Evolutionary conservation across 495 filamentous ascomycete species (phyloP).

Genomic region (Hypoxylon lienhwacheense): DNA sequence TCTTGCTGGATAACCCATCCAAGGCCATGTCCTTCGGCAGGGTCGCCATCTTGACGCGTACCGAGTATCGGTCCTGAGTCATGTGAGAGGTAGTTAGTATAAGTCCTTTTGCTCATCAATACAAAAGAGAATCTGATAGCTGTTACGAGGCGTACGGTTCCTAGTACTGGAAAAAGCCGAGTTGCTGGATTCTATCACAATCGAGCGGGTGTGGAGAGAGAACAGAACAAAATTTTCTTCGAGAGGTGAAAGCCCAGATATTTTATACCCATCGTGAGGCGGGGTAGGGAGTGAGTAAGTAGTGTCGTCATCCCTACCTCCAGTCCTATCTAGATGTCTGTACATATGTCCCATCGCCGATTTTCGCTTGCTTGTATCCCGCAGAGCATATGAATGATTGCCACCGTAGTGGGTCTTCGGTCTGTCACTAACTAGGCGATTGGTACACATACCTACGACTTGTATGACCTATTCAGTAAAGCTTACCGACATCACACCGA

Average conservation of each 20-base stretch:
- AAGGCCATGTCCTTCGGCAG: constrained; percentile 36
- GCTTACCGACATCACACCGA: constrained; percentile 10
- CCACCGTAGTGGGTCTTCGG: constrained; percentile 21
- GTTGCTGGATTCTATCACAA: constrained; percentile 1
- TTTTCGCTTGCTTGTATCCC: constrained; percentile 19
- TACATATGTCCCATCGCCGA: constrained; percentile 30
- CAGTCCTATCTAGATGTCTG: constrained; percentile 8
- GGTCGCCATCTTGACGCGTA: constrained; percentile 38
- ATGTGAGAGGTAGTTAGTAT: constrained; percentile 26
- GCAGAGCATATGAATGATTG: constrained; percentile 21
- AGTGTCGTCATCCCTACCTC: constrained; percentile 33
- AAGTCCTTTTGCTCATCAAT: background rate
- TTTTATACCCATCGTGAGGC: constrained; percentile 33
- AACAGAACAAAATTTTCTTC: background rate
- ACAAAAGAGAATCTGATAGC: constrained; percentile 1
- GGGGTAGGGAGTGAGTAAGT: constrained; percentile 30
- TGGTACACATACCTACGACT: constrained; percentile 5
- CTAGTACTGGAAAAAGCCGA: constrained; percentile 4
- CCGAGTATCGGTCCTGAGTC: constrained; percentile 36
- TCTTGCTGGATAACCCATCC: constrained; percentile 41
- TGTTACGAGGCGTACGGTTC: constrained; percentile 28
- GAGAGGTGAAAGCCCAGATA: background rate
- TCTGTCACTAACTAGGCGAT: constrained; percentile 15
- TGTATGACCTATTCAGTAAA: no score
- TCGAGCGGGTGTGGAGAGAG: constrained; percentile 9